A percentile compares a stretch with the other conserved stretches of the same genome.
phyloP scores from a whole-genome alignment of 345 rosid species.

The Syzygium oleosum region DNA sequence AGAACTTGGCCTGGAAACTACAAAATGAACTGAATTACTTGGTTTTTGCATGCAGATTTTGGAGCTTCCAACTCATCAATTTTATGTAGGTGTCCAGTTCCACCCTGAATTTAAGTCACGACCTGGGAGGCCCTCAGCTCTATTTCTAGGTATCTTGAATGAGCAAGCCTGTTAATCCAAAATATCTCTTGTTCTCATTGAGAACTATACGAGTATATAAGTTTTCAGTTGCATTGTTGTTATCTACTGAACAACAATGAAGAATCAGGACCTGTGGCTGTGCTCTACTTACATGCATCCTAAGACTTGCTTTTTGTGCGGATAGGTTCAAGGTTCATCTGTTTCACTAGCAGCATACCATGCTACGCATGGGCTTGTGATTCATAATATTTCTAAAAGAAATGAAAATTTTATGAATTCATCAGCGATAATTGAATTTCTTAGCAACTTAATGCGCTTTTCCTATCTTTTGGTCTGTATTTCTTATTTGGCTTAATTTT shows the following conservation, averaged over 20 bases:
- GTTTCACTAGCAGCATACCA: background rate
- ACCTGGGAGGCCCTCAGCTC: slow-evolving; percentile 81
- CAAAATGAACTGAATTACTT: background rate
- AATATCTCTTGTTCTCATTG: background rate
- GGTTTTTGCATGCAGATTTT: slow-evolving; percentile 36
- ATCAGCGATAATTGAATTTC: background rate
- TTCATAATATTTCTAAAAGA: background rate
- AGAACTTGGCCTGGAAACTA: background rate
- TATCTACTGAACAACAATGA: background rate
- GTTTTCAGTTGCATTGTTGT: background rate
- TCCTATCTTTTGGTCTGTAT: background rate
- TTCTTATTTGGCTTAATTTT: background rate
- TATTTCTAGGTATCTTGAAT: slow-evolving; percentile 53
- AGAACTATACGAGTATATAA: background rate
- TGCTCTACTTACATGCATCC: background rate
- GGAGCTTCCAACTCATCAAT: slow-evolving; percentile 70
- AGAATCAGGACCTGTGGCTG: background rate
- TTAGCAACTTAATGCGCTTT: background rate
- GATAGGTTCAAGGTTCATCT: background rate
- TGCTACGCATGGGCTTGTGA: background rate
- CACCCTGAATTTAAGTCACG: slow-evolving; percentile 98
- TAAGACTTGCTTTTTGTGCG: background rate
- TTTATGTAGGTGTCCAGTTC: slow-evolving; percentile 78
- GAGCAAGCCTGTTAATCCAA: background rate
- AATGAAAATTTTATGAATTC: background rate